These are phyloP conservation scores for Pleurotus sapidus DNA, from an alignment of 768 basidiomycete species.

Conservation along the genomic window DNA sequence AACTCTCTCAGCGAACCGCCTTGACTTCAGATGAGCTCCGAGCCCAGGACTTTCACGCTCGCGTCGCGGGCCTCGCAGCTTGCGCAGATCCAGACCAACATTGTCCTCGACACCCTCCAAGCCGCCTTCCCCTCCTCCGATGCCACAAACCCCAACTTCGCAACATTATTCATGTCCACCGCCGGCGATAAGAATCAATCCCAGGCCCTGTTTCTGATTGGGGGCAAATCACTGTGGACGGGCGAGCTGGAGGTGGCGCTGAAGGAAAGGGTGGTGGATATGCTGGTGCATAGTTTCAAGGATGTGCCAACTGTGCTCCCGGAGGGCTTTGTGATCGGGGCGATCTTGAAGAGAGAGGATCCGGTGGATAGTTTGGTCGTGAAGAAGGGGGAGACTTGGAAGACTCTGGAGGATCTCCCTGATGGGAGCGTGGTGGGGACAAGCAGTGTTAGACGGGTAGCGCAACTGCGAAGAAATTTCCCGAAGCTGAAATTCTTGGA, in stretches of 20 bases:
- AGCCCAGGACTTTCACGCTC: constrained; percentile 58
- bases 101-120: constrained; percentile 65
- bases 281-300: constrained; percentile 91
- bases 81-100: constrained; percentile 86
- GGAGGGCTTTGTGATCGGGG: constrained; percentile 80
- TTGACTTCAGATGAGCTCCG: not conserved
- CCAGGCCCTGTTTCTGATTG: constrained; percentile 80
- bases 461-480: constrained; percentile 80
- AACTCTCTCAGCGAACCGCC: not conserved
- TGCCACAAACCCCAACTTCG: constrained; percentile 33
- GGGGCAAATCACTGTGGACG: constrained; percentile 95
- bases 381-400: constrained; percentile 68
- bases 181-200: constrained; percentile 92
- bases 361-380: constrained; percentile 88
- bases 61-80: constrained; percentile 88
- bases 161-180: constrained; percentile 50
- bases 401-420: constrained; percentile 77
- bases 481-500: constrained; percentile 80
- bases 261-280: constrained; percentile 70
- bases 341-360: constrained; percentile 84
- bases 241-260: constrained; percentile 91
- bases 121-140: constrained; percentile 46
- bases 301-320: constrained; percentile 91
- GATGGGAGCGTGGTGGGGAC: constrained; percentile 92
- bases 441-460: constrained; percentile 88